These are phyloP conservation scores for Mrakia blollopis DNA, from an alignment of 768 basidiomycete genomes.

Conservation along the genomic window DNA sequence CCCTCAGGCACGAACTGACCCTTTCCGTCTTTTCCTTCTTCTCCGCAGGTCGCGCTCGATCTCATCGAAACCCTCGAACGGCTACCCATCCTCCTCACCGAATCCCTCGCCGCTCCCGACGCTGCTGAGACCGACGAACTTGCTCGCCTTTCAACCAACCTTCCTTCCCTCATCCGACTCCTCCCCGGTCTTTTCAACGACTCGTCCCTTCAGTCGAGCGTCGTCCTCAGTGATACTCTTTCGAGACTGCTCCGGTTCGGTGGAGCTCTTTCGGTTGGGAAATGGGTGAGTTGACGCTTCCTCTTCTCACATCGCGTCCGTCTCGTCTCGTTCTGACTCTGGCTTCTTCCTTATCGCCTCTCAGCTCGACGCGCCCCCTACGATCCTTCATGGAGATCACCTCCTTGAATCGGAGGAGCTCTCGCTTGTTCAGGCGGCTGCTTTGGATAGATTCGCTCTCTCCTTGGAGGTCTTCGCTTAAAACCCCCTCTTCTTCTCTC, in stretches of 20 bases:
- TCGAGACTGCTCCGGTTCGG: constrained; percentile 37
- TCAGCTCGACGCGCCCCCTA: constrained; percentile 25
- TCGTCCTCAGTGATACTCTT: constrained; percentile 69
- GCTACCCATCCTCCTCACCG: constrained; percentile 35
- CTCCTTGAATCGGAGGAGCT: constrained; percentile 30
- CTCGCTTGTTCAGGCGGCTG: constrained; percentile 28
- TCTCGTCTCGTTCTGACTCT: background rate
- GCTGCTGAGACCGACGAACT: constrained; percentile 53
- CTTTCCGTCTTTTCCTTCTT: constrained; percentile 19
- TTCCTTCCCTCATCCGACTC: constrained; percentile 62
- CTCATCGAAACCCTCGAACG: constrained; percentile 37
- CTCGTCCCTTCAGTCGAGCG: constrained; percentile 60
- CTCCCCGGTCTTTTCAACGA: constrained; percentile 65
- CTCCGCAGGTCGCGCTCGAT: constrained; percentile 38
- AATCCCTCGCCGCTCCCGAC: constrained; percentile 49
- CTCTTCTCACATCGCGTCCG: background rate
- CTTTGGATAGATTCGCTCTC: constrained; percentile 25
- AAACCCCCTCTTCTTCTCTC: constrained; percentile 39
- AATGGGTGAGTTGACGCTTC: constrained; percentile 23
- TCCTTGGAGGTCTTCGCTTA: constrained; percentile 30
- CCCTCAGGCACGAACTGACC: constrained; percentile 24
- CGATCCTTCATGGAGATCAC: constrained; percentile 26
- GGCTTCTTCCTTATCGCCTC: background rate
- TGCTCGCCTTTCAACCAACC: constrained; percentile 56
- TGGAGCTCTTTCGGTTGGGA: constrained; percentile 16